Conservation (phyloP, 179 eudicot genomes). For the Monotropa hypopitys region DNA sequence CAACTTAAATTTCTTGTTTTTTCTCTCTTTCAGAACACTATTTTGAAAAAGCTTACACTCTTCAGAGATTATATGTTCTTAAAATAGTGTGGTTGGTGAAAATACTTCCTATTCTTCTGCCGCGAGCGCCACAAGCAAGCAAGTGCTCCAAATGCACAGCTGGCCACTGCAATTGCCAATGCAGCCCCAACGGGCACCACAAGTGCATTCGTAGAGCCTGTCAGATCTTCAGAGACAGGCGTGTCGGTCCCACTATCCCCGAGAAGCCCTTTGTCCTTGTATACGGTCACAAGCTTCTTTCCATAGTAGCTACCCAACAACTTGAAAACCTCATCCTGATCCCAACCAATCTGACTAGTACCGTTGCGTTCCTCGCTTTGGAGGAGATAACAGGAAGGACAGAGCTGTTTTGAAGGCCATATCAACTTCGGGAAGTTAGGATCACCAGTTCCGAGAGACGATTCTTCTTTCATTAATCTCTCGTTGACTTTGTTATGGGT, state of each 20-base stretch:
- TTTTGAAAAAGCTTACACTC: constrained; percentile 25
- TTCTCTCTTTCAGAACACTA: constrained; percentile 2
- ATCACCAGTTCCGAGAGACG: constrained; percentile 48
- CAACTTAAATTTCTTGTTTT: neutral
- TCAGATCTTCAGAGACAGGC: constrained; percentile 33
- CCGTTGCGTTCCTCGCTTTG: constrained; percentile 14
- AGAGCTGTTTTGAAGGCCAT: constrained; percentile 87
- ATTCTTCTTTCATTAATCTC: constrained; percentile 70
- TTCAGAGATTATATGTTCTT: constrained; percentile 63
- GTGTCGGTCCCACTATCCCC: constrained; percentile 14
- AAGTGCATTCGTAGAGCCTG: constrained; percentile 42
- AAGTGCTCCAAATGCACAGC: constrained; percentile 86
- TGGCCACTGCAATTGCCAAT: constrained; percentile 75
- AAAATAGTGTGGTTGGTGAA: constrained; percentile 59
- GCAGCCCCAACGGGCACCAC: constrained; percentile 93
- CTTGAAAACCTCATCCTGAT: constrained; percentile 58
- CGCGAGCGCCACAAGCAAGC: constrained; percentile 90
- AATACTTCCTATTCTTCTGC: constrained; percentile 95
- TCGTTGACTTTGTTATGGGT: constrained; percentile 81
- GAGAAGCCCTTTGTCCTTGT: constrained; percentile 32
- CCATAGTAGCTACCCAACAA: constrained; percentile 70
- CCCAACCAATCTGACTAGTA: constrained; percentile 31
- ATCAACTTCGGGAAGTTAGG: constrained; percentile 68
- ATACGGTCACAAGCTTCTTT: constrained; percentile 33
- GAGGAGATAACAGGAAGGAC: constrained; percentile 60